Conservation (phyloP, 441 rosid species). For the Melastoma candidum region DNA sequence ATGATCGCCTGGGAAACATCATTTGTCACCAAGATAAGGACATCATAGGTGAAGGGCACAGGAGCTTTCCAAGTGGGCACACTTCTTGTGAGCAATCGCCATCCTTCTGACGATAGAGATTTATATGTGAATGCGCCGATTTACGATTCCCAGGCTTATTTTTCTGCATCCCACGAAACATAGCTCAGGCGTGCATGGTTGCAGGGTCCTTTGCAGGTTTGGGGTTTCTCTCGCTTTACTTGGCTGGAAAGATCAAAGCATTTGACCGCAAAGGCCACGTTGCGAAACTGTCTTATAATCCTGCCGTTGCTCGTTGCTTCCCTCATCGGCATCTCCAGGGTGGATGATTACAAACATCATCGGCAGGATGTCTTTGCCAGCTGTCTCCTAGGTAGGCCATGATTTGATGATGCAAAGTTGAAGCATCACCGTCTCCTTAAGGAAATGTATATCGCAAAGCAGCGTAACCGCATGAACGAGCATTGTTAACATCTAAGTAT, state of each 20-base stretch:
- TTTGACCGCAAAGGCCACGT: conserved; percentile 6
- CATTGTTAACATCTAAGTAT: not conserved
- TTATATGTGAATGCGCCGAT: not conserved
- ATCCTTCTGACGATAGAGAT: not conserved
- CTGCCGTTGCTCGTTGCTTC: conserved; percentile 5
- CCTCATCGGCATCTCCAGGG: conserved; percentile 8
- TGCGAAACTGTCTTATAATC: conserved; percentile 8
- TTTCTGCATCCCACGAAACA: no score
- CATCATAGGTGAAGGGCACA: conserved; percentile 10
- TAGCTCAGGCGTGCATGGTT: not conserved
- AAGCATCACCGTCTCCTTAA: not conserved
- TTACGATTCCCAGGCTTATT: not conserved
- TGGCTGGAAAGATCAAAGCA: conserved; percentile 10
- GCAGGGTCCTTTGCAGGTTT: conserved; percentile 13
- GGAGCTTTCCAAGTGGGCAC: conserved; percentile 12
- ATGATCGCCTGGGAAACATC: conserved; percentile 9
- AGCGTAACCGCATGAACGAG: no score
- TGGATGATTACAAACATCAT: conserved; percentile 11
- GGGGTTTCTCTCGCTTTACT: conserved; percentile 10
- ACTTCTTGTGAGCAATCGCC: conserved; percentile 7
- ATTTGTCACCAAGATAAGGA: conserved; percentile 4
- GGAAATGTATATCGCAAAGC: no score
- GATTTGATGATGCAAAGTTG: not conserved
- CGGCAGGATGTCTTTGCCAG: conserved; percentile 12
- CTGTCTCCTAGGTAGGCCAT: conserved; percentile 10